A percentile compares a stretch with the other conserved stretches of the same genome.
phyloP scores from a whole-genome alignment of 495 filamentous ascomycete species.

The Penicillium taxi region DNA sequence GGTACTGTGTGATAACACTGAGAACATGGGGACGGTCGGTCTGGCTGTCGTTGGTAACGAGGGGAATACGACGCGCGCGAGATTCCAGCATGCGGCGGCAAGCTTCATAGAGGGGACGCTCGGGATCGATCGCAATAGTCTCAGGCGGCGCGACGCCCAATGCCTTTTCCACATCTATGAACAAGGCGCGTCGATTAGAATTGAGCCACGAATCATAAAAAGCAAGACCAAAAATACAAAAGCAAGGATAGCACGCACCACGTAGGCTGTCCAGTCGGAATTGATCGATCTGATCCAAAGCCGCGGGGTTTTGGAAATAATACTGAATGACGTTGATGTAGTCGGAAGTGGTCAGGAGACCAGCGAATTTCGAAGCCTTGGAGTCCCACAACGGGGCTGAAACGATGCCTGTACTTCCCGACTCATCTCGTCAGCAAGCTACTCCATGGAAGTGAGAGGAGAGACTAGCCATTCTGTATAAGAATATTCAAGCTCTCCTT shows the following conservation, averaged over 20 bases:
- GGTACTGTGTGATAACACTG: constrained; percentile 94
- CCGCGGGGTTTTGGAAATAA: constrained; percentile 95
- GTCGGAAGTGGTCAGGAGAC: constrained; percentile 88
- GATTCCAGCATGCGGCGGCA: constrained; percentile 91
- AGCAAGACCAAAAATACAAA: background rate
- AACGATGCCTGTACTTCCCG: constrained; percentile 69
- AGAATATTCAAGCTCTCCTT: constrained; percentile 95
- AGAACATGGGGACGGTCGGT: constrained; percentile 88
- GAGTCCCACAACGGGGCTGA: constrained; percentile 98
- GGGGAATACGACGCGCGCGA: constrained; percentile 82
- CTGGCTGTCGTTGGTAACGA: constrained; percentile 93
- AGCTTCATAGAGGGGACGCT: constrained; percentile 85
- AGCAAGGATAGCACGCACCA: constrained; percentile 44
- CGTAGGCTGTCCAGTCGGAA: constrained; percentile 89
- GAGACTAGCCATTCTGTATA: constrained; percentile 80
- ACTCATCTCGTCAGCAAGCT: constrained; percentile 18
- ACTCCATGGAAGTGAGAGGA: constrained; percentile 2
- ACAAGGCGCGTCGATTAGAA: constrained; percentile 13
- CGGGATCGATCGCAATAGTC: constrained; percentile 89
- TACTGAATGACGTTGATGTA: constrained; percentile 99
- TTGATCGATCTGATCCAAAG: constrained; percentile 80
- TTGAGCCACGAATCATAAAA: too few species aligned
- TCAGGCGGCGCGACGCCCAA: constrained; percentile 87
- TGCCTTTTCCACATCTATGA: constrained; percentile 82
- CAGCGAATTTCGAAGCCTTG: constrained; percentile 85